A percentile compares a stretch with the other conserved stretches of the same genome.
phyloP scores from a whole-genome alignment of 345 rosid species.

The Theobroma cacao region DNA sequence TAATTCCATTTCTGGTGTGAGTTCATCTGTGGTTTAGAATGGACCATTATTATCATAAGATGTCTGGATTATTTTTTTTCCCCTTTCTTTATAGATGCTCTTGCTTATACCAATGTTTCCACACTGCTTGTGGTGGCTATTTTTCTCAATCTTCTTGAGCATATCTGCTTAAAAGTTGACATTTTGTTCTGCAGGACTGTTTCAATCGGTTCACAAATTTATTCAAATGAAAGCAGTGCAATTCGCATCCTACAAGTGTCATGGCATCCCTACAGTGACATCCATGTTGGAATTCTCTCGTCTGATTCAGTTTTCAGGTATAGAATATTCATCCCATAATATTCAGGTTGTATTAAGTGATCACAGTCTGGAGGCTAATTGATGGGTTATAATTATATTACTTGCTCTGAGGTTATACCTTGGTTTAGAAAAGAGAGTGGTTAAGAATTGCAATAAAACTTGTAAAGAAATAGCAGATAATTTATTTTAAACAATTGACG shows the following conservation, averaged over 20 bases:
- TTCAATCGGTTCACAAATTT: conserved; percentile 65
- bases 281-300: conserved; percentile 85
- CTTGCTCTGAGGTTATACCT: not conserved
- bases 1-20: not conserved
- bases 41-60: not conserved
- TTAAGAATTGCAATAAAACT: not conserved
- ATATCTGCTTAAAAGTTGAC: conserved; percentile 12
- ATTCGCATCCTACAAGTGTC: conserved; percentile 55
- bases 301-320: conserved; percentile 99
- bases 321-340: not conserved
- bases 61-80: not conserved
- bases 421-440: not conserved
- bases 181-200: conserved; percentile 58
- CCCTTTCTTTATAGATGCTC: not conserved
- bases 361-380: not conserved
- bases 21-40: not conserved
- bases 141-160: not conserved
- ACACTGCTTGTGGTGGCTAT: conserved; percentile 4
- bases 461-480: not conserved
- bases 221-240: conserved; percentile 50
- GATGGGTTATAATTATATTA: not conserved
- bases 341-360: not conserved
- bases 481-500: not conserved
- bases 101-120: not conserved
- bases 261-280: conserved; percentile 88